Evolutionary conservation across 345 rosid genomes (phyloP), one percentile per base, ranked within the genome.

Genomic region (Boechera stricta): DNA sequence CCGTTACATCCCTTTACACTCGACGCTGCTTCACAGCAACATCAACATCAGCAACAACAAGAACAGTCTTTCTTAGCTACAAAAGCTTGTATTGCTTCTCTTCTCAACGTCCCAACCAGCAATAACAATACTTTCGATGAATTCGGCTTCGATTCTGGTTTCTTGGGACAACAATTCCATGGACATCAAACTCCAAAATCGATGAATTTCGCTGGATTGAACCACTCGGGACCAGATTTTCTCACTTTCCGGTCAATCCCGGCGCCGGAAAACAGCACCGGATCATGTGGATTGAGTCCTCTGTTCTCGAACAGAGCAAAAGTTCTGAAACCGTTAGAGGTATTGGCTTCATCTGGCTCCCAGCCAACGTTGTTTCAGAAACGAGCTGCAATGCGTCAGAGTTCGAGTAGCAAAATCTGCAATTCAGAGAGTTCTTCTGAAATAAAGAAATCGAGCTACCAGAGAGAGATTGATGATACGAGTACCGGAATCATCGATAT

Each of bases 311-410:
- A 82, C 76, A 86, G 82, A 72, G 78, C 80, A 5, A 86, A 86
- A 77, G 67, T 77, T 64, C 73, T 83, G 77, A 85, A 81, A 69
- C 88, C 92, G 9, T 80, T 91, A 44, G 89, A 89, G 55, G 88
- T 82, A 6, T 69, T 82, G 64, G 82, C 89, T 36, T 81, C 86
- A 5, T 67, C 77, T 42, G 86, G 82, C 45, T 78, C 85, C 1
- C 92, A 83, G 38, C 90, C 90, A 5, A 91, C 90, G 12, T 75
- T 93, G 78, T 93, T 93, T 65, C 93, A 89, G 74, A 91, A 90
- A 76, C 81, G 97, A 70, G 92, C 96, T 13, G 88, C 87, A 2
- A 77, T 85, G 81, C 82, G 90, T 32, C 86, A 89, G 57, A 79
- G 75, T 6, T 76, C 84, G 44, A 77, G 59, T 16, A 84, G 80